Percentiles rank a stretch among this genome's conserved stretches.
Conservation (phyloP, 1,284 basidiomycete genomes). For the Ganoderma boninense region DNA sequence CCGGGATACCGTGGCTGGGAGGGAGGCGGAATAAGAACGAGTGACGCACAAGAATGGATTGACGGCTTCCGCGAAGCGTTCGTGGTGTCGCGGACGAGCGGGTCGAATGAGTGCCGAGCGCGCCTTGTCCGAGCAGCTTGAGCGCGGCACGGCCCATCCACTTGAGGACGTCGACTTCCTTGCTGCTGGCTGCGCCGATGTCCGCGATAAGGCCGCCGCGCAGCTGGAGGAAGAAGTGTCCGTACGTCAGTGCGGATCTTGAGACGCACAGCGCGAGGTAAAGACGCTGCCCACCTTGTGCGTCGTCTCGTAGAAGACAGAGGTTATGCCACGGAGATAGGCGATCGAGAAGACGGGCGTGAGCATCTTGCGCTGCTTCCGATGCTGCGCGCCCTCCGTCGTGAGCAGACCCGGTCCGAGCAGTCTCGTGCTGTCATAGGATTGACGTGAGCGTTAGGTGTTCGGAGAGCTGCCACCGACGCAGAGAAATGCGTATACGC, state of each 20-base stretch:
- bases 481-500: not conserved
- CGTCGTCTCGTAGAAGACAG: slow-evolving; percentile 19
- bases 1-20: too few species aligned
- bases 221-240: slow-evolving; percentile 21
- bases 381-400: slow-evolving; percentile 12
- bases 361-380: slow-evolving; percentile 27
- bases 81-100: slow-evolving; percentile 39
- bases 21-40: too few species aligned
- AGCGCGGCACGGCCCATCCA: slow-evolving; percentile 47
- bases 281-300: slow-evolving; percentile 13
- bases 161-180: slow-evolving; percentile 45
- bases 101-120: slow-evolving; percentile 49
- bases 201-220: slow-evolving; percentile 30
- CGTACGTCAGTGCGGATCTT: too few species aligned
- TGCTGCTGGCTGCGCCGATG: slow-evolving; percentile 23
- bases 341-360: slow-evolving; percentile 24
- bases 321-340: slow-evolving; percentile 20
- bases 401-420: slow-evolving; percentile 34
- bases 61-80: slow-evolving; percentile 36
- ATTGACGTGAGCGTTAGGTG: not conserved
- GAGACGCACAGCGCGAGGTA: too few species aligned
- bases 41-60: slow-evolving; percentile 35
- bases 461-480: not conserved
- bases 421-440: slow-evolving; percentile 16
- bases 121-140: slow-evolving; percentile 50